Percentiles rank a stretch among this genome's conserved stretches.
Conservation (phyloP, 116 monocot species). For the Phalaenopsis hybrid region DNA sequence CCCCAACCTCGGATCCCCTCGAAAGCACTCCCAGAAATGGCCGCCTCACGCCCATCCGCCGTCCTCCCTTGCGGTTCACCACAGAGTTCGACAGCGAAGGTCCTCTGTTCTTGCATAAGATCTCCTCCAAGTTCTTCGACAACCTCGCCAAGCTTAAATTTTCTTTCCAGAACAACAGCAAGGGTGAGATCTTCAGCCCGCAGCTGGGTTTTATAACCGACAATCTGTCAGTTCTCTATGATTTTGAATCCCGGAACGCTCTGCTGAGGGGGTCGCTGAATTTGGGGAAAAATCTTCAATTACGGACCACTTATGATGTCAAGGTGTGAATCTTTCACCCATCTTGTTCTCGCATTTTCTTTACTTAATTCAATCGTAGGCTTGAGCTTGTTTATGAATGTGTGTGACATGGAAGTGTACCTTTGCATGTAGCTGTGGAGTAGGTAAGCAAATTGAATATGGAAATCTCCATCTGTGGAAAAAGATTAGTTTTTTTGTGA, state of each 20-base stretch:
- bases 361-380: neutral
- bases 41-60: slow-evolving; percentile 4
- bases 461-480: too few relatives aligned
- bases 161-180: slow-evolving; percentile 56
- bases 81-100: slow-evolving; percentile 85
- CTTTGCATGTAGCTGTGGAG: too few relatives aligned
- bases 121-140: slow-evolving; percentile 69
- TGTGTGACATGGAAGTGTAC: too few relatives aligned
- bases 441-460: too few relatives aligned
- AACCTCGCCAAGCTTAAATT: slow-evolving; percentile 80
- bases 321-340: slow-evolving; percentile 33
- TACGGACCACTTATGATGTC: slow-evolving; percentile 52
- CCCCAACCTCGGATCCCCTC: neutral
- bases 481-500: too few relatives aligned
- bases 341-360: neutral
- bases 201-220: slow-evolving; percentile 59
- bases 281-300: slow-evolving; percentile 30
- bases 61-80: slow-evolving; percentile 59
- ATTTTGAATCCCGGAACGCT: slow-evolving; percentile 52
- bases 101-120: slow-evolving; percentile 60
- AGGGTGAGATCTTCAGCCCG: slow-evolving; percentile 42
- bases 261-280: slow-evolving; percentile 54
- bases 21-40: neutral
- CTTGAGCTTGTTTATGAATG: neutral
- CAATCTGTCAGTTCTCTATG: slow-evolving; percentile 55